These are phyloP conservation scores for Collybiopsis confluens DNA, from an alignment of 768 basidiomycete genomes.

Conservation along the genomic window DNA sequence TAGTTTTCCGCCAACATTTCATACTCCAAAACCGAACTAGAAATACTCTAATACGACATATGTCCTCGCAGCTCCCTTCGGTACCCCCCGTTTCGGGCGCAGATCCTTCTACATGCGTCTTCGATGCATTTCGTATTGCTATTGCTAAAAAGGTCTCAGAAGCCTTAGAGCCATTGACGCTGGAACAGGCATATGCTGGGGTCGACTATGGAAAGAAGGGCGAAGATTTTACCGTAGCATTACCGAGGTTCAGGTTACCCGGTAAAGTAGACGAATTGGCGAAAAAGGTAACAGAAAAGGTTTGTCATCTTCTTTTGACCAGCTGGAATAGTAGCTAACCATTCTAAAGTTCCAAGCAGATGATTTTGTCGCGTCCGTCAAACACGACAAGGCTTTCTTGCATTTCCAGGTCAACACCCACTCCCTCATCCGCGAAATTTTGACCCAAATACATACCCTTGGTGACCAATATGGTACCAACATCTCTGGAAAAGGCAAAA, in stretches of 20 bases:
- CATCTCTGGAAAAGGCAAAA: slow-evolving; percentile 73
- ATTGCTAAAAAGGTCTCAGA: slow-evolving; percentile 72
- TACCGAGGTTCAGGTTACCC: slow-evolving; percentile 86
- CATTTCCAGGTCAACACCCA: slow-evolving; percentile 70
- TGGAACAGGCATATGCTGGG: slow-evolving; percentile 79
- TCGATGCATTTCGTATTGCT: slow-evolving; percentile 79
- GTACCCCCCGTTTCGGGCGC: slow-evolving; percentile 40
- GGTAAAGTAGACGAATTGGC: slow-evolving; percentile 81
- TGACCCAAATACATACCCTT: slow-evolving; percentile 70
- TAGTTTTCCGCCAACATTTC: neutral
- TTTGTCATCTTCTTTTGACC: slow-evolving; percentile 23
- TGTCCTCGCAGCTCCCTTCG: slow-evolving; percentile 25
- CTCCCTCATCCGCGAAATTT: slow-evolving; percentile 60
- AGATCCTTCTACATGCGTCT: slow-evolving; percentile 60
- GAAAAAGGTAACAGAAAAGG: slow-evolving; percentile 66
- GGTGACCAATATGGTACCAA: slow-evolving; percentile 87
- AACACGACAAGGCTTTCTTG: slow-evolving; percentile 75
- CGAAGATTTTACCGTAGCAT: slow-evolving; percentile 86
- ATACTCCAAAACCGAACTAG: neutral
- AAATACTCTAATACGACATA: slow-evolving; percentile 18
- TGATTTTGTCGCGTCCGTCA: slow-evolving; percentile 68
- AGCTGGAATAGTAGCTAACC: neutral
- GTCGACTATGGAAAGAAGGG: slow-evolving; percentile 92
- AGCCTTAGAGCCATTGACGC: slow-evolving; percentile 54
- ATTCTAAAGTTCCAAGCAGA: slow-evolving; percentile 78